Evolutionary conservation across 2,329 filamentous ascomycete species (phyloP).

Genomic region (Epichloe typhina): DNA sequence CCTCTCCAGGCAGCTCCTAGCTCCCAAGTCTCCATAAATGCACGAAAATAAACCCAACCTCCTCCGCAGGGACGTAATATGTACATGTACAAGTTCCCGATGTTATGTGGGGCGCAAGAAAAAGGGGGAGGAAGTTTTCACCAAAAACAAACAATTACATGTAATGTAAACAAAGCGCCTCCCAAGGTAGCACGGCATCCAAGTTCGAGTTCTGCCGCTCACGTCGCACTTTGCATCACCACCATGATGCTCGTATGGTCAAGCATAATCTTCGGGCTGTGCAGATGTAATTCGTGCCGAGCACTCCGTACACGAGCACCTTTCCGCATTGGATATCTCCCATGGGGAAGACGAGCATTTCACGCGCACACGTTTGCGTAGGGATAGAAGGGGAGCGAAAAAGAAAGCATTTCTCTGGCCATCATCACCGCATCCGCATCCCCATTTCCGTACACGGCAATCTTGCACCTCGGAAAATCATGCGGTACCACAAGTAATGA

Average conservation of each 20-base stretch:
- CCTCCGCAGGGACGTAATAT: no score
- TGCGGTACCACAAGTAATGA: neutral
- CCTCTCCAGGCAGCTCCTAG: no score
- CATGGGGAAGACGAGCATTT: no score
- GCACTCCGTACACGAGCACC: neutral
- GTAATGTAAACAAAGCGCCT: neutral
- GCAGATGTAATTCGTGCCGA: no score
- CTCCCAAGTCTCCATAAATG: no score
- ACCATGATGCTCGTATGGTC: neutral
- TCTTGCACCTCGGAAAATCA: neutral
- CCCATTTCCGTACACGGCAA: neutral
- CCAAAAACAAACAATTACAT: neutral
- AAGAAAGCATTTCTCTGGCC: no score
- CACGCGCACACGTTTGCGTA: no score
- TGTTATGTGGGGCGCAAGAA: no score
- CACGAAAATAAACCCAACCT: no score
- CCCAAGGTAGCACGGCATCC: neutral
- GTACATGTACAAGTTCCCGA: no score
- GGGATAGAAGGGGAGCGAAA: no score
- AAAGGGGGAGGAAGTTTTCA: neutral
- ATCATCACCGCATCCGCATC: no score
- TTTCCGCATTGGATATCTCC: neutral
- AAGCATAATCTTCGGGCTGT: neutral
- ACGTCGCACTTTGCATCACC: conserved; percentile 1
- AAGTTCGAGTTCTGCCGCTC: neutral